Base-by-base conservation (phyloP, 2,329 filamentous ascomycete genomes). In the Ilyonectria robusta region DNA sequence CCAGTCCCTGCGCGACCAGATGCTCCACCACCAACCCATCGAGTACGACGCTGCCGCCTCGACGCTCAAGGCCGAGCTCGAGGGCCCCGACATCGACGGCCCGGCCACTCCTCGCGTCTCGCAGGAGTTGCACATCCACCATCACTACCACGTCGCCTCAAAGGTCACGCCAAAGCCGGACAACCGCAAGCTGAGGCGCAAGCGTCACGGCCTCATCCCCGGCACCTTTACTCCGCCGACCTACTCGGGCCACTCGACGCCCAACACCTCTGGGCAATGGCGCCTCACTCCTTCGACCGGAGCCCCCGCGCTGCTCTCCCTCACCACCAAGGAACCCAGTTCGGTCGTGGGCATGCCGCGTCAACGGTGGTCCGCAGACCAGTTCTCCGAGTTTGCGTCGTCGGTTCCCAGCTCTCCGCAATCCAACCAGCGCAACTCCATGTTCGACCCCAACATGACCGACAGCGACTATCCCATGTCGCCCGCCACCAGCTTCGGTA, bases 61-160 rank as follows among this genome's bases (percentile, higher is more conserved):
- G 3, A 92, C 89, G 1, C 82, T 98, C 58, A 87, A 90, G 65
- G 89, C 93, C 47, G 95, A 98, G 79, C 85, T 97, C 26, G 88
- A 87, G 44, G 81, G 84, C 21, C 48, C 53, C n/a, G 35, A 37
- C n/a, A 23, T 84, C 56, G 81, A 85, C 46, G 62, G 67, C 9
- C 54, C 71, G 11, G 75, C 75, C 3, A 71, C 69, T 6, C 70
- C 73, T 7, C 72, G 74, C 11, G 59, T 77, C 9, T 91, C 92
- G 0, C 92, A 93, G 75, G 93, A 96, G 75, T 83, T 98, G 15
- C 95, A 98, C 75, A 93, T 98, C 51, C 95, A 98, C 76, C 95
- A 98, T 75, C 95, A 98, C 78, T 97, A 97, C 77, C 94, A 98
- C 72, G 88, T 91, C 11, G 83, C 90, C 1, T 82, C 87, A 62